A percentile compares a stretch with the other conserved stretches of the same genome.
These are phyloP conservation scores for Hemerocallis citrina DNA, from an alignment of 106 monocot species.

Conservation along the genomic window DNA sequence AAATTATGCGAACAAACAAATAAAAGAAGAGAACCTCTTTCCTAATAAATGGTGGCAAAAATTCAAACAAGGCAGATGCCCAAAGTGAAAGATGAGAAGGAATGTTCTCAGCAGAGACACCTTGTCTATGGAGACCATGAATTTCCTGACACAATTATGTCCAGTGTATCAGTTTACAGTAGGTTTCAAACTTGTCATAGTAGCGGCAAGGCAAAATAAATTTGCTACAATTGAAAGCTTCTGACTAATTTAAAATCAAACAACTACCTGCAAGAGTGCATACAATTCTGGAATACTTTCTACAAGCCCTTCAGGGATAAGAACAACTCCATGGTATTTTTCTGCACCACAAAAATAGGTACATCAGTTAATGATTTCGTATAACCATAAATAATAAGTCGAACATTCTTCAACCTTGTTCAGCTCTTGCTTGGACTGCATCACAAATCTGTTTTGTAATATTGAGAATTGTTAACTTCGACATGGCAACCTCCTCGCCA, in stretches of 20 bases:
- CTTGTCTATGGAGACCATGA: conserved; percentile 66
- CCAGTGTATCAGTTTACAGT: neutral
- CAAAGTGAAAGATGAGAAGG: conserved; percentile 79
- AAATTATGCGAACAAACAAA: neutral
- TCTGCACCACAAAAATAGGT: conserved; percentile 21
- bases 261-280: conserved; percentile 53
- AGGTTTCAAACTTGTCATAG: neutral
- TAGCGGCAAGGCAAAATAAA: neutral
- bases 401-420: conserved; percentile 48
- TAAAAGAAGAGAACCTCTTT: conserved; percentile 57
- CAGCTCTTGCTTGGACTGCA: conserved; percentile 65
- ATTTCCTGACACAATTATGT: conserved; percentile 57
- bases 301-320: conserved; percentile 59
- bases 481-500: conserved; percentile 49
- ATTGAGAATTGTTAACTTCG: conserved; percentile 59
- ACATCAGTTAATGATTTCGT: neutral
- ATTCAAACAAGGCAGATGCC: conserved; percentile 92
- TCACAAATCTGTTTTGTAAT: conserved; percentile 59
- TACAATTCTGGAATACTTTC: conserved; percentile 58
- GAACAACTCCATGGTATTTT: conserved; percentile 52
- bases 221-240: neutral
- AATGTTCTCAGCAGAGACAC: conserved; percentile 61
- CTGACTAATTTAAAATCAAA: neutral
- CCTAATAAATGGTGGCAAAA: conserved; percentile 83
- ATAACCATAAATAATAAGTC: neutral